phyloP scores from a whole-genome alignment of 2,329 filamentous ascomycete genomes.

The Colletotrichum destructivum region DNA sequence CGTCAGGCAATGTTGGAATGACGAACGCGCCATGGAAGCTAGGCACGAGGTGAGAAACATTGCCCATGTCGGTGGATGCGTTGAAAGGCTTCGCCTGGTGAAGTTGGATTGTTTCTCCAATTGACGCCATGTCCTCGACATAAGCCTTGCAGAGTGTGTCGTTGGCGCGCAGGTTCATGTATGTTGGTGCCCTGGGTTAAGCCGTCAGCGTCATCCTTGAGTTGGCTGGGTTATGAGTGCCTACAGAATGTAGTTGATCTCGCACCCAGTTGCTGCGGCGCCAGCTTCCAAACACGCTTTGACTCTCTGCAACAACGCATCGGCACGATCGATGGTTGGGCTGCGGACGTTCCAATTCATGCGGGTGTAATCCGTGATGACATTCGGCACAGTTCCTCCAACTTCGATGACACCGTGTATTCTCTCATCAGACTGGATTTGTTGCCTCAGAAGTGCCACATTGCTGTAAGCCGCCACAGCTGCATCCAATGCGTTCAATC shows the following conservation, averaged over 20 bases:
- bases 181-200: conserved; percentile 52
- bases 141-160: conserved; percentile 60
- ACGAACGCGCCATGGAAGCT: conserved; percentile 64
- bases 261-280: conserved; percentile 54
- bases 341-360: conserved; percentile 58
- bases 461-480: conserved; percentile 53
- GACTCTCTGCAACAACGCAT: conserved; percentile 50
- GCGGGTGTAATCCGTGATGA: conserved; percentile 57
- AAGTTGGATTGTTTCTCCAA: conserved; percentile 55
- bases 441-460: conserved; percentile 56
- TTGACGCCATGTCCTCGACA: conserved; percentile 58
- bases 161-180: conserved; percentile 63
- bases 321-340: conserved; percentile 50
- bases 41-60: conserved; percentile 63
- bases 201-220: neutral
- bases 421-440: conserved; percentile 54
- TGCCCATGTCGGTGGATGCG: conserved; percentile 66
- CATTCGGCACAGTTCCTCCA: conserved; percentile 56
- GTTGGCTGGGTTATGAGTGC: conserved; percentile 19
- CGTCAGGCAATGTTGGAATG: conserved; percentile 55
- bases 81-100: conserved; percentile 54
- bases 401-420: conserved; percentile 56
- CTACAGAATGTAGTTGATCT: conserved; percentile 53
- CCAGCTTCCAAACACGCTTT: conserved; percentile 55
- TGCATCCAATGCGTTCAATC: conserved; percentile 57